These are phyloP conservation scores for Trypanosoma conorhini DNA, from an alignment of 208 protist species.

Conservation along the genomic window DNA sequence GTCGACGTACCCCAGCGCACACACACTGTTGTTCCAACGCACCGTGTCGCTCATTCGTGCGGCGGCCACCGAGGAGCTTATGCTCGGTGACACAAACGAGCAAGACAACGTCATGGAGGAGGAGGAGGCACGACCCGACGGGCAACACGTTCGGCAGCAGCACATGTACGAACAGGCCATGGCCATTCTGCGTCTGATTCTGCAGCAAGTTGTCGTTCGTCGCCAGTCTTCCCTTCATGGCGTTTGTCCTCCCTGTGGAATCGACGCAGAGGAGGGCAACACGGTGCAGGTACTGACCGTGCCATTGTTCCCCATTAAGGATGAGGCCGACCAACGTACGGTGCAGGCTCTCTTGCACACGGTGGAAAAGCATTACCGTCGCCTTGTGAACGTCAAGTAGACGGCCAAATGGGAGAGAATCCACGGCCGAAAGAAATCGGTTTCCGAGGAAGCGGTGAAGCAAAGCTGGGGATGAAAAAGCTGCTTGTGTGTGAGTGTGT, in stretches of 20 bases:
- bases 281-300: constrained; percentile 36
- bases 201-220: constrained; percentile 50
- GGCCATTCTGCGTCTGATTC: constrained; percentile 50
- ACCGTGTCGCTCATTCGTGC: constrained; percentile 24
- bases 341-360: constrained; percentile 30
- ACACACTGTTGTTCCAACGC: constrained; percentile 21
- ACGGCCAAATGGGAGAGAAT: background rate
- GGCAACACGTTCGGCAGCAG: background rate
- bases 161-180: constrained; percentile 33
- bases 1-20: constrained; percentile 14
- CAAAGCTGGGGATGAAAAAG: too few relatives aligned
- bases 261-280: constrained; percentile 20
- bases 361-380: constrained; percentile 25
- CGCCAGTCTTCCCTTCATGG: constrained; percentile 2
- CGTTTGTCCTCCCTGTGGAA: background rate
- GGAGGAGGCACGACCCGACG: constrained; percentile 1
- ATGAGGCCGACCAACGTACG: constrained; percentile 26
- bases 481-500: background rate
- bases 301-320: constrained; percentile 17
- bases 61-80: constrained; percentile 24
- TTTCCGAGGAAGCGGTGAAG: background rate
- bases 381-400: constrained; percentile 12
- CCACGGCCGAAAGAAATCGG: too few relatives aligned
- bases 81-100: constrained; percentile 12
- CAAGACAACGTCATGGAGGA: constrained; percentile 15